Evolutionary conservation across 306 rosid genomes (phyloP).

Genomic region (Parietaria judaica): DNA sequence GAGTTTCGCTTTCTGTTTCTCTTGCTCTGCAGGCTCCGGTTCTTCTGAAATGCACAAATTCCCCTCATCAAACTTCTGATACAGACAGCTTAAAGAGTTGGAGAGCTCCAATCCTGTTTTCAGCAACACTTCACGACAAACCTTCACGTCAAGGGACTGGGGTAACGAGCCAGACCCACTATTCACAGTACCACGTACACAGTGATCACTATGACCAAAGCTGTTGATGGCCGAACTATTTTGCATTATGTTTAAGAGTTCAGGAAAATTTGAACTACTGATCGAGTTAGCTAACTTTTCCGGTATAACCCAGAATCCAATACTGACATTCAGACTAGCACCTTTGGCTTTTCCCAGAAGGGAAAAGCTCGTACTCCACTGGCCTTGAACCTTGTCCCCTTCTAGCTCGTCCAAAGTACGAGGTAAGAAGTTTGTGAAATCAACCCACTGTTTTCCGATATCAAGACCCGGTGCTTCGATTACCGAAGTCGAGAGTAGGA

Average conservation of each 20-base stretch:
- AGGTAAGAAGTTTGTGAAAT: slow-evolving; percentile 66
- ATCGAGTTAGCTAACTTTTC: slow-evolving; percentile 32
- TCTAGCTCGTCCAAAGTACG: slow-evolving; percentile 52
- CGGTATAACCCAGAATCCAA: slow-evolving; percentile 48
- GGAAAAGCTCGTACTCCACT: slow-evolving; percentile 67
- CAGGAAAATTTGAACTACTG: slow-evolving; percentile 25
- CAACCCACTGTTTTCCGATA: slow-evolving; percentile 53
- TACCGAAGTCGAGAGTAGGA: slow-evolving; percentile 43
- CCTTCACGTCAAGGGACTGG: slow-evolving; percentile 30
- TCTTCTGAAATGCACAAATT: slow-evolving; percentile 21
- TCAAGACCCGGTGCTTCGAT: slow-evolving; percentile 42
- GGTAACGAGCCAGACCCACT: slow-evolving; percentile 25
- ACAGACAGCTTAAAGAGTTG: slow-evolving; percentile 47
- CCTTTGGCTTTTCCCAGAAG: slow-evolving; percentile 67
- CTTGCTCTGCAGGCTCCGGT: slow-evolving; percentile 25
- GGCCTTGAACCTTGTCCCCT: slow-evolving; percentile 51
- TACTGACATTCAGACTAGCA: slow-evolving; percentile 60
- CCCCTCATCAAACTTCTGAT: slow-evolving; percentile 52
- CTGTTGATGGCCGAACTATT: slow-evolving; percentile 24
- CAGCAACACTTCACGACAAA: slow-evolving; percentile 33
- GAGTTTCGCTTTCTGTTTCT: slow-evolving; percentile 22
- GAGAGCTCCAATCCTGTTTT: slow-evolving; percentile 46
- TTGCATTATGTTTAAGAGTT: slow-evolving; percentile 23
- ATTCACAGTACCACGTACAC: slow-evolving; percentile 15
- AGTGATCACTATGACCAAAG: slow-evolving; percentile 18